Conservation (phyloP, 1,284 basidiomycete genomes). For the Trichosporon sp. region DNA sequence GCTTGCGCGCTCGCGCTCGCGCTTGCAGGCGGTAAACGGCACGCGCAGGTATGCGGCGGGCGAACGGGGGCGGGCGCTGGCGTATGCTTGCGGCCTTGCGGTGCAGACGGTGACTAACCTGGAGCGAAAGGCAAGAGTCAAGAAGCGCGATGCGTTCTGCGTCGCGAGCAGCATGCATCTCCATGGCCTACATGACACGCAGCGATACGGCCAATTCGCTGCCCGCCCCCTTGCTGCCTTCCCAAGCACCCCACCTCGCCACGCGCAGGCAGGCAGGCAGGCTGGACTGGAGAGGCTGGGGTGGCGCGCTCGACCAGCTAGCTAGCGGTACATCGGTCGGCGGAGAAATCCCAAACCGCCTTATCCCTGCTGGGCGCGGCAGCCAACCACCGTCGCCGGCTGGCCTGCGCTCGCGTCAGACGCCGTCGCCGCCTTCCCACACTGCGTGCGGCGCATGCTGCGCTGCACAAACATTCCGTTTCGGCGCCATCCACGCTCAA, state of each 20-base stretch:
- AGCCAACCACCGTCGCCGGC: background rate
- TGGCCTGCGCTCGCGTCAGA: background rate
- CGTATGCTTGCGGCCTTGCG: background rate
- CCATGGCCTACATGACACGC: background rate
- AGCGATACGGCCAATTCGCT: background rate
- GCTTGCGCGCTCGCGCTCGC: background rate
- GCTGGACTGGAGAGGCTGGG: background rate
- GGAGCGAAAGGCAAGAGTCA: background rate
- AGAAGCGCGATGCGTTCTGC: background rate
- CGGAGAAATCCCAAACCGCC: slow-evolving; percentile 2
- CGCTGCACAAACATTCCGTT: background rate
- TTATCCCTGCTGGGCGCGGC: background rate
- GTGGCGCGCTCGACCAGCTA: background rate
- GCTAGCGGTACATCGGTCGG: background rate
- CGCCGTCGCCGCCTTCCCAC: background rate
- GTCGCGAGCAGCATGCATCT: background rate
- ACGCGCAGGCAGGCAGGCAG: too few species aligned
- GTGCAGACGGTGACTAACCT: background rate
- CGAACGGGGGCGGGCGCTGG: background rate
- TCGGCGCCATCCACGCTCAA: too few species aligned
- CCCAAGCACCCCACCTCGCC: too few species aligned
- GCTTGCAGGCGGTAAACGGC: background rate
- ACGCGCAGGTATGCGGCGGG: background rate
- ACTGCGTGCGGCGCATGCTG: too few species aligned
- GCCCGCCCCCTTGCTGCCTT: background rate